phyloP scores from a whole-genome alignment of 2,329 filamentous ascomycete species.

The Xylariaceae sp. region DNA sequence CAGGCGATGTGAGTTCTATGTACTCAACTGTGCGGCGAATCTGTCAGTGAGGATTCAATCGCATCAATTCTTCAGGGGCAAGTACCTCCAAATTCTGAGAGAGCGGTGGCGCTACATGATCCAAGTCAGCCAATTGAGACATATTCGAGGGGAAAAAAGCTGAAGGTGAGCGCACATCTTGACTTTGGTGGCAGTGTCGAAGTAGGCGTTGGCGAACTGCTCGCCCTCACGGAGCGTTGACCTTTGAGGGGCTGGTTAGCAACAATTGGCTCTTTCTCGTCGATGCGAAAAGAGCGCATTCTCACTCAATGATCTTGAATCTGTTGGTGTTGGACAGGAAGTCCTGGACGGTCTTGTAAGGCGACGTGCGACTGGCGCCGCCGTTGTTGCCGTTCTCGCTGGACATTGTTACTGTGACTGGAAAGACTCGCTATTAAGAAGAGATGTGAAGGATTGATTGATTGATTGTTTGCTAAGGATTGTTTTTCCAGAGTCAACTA shows the following conservation, averaged over 20 bases:
- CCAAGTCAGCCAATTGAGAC: not conserved
- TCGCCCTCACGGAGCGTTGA: slow-evolving; percentile 1
- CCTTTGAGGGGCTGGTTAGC: not conserved
- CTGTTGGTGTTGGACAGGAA: slow-evolving; percentile 1
- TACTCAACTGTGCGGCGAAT: not conserved
- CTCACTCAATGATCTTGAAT: slow-evolving; percentile 2
- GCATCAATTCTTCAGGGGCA: no score
- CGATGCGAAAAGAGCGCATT: not conserved
- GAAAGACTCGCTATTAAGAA: not conserved
- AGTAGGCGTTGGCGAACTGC: not conserved
- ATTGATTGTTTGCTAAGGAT: no score
- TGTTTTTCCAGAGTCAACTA: no score
- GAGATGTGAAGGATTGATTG: not conserved
- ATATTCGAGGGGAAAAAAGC: not conserved
- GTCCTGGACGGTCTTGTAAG: not conserved
- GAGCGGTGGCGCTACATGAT: not conserved
- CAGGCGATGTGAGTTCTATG: slow-evolving; percentile 1
- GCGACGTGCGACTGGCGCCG: not conserved
- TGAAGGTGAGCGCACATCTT: not conserved
- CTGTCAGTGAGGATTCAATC: not conserved
- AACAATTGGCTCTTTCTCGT: not conserved
- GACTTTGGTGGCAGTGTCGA: slow-evolving; percentile 1
- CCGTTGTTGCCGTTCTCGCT: not conserved
- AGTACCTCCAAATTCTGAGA: not conserved
- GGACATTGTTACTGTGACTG: not conserved